phyloP scores from a whole-genome alignment of 2,329 filamentous ascomycete species.

The Fusarium abutilonis region DNA sequence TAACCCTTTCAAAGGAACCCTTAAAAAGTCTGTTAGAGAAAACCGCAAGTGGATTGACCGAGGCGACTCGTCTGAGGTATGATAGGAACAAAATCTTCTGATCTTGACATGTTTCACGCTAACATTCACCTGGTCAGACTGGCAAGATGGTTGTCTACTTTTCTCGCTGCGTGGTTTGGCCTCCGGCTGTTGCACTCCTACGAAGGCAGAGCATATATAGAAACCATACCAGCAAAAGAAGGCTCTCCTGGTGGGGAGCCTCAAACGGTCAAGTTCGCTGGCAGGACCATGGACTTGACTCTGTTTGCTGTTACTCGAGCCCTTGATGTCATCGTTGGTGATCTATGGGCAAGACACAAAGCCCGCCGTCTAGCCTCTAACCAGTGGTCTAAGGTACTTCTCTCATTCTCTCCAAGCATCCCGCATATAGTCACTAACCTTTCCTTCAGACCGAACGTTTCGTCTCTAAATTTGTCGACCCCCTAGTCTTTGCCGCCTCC shows the following conservation, averaged over 20 bases:
- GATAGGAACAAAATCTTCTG: constrained; percentile 7
- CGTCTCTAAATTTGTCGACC: constrained; percentile 62
- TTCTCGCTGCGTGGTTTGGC: constrained; percentile 67
- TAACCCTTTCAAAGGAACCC: constrained; percentile 43
- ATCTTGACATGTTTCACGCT: constrained; percentile 12
- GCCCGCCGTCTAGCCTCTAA: constrained; percentile 55
- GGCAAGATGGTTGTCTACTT: constrained; percentile 66
- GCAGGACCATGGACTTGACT: constrained; percentile 82
- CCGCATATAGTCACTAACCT: constrained; percentile 23
- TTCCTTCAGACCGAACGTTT: constrained; percentile 47
- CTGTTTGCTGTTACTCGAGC: constrained; percentile 80
- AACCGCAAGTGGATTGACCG: constrained; percentile 38
- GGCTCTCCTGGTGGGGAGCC: constrained; percentile 43
- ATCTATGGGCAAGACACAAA: constrained; percentile 67
- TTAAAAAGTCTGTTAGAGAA: constrained; percentile 46
- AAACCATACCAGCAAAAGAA: constrained; percentile 49
- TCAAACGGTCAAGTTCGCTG: constrained; percentile 58
- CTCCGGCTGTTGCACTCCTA: constrained; percentile 67
- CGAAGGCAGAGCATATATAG: constrained; percentile 56
- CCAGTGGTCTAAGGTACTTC: constrained; percentile 59
- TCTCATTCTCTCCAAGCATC: background rate
- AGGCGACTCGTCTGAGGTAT: constrained; percentile 45
- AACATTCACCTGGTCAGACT: constrained; percentile 53
- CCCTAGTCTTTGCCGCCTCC: constrained; percentile 75
- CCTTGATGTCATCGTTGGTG: constrained; percentile 74